Evolutionary conservation across 805 yeast species (phyloP), one percentile per base, ranked within the genome.

Genomic region (Pachysolen tannophilus): DNA sequence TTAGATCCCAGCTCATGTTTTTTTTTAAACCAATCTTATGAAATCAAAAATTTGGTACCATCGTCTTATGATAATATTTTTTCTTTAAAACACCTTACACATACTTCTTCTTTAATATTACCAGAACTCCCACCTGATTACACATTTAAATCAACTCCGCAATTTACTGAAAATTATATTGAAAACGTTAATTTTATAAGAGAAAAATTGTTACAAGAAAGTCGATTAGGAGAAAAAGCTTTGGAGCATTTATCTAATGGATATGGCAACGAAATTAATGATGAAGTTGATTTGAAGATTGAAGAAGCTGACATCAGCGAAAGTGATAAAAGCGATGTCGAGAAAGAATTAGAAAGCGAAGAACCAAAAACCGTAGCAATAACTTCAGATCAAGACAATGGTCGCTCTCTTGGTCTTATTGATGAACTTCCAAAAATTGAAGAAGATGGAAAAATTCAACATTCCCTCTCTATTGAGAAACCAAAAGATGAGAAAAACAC

Each of bases 101-200:
- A n/a, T n/a, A n/a, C n/a, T n/a, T n/a, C n/a, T n/a, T n/a, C n/a
- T n/a, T n/a, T 94, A 1, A 50, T 60, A 5, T 87, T 90, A 46
- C 98, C 98, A 0, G 75, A 76, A 9, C 65, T 90, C 20, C 98
- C 98, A 1, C 95, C 97, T 0, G 95, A 86, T 48, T 94, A 88
- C 56, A 90, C 97, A 0, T 90, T 82, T 53, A 77, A 75, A 55
- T 72, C 78, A 37, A 82, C 95, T 0, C 82, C 95, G 0, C 67
- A 69, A 43, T 87, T 64, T 52, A 67, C 78, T 37, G 63, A 73
- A 17, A 65, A 78, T 15, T 58, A 78, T 11, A 71, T 78, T 2
- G 90, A 85, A 48, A 84, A 88, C 41, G 74, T 80, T 43, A 63
- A 71, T 38, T n/a, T n/a, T n/a, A 67, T 90, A 36, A 67, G 90